Evolutionary conservation across 805 yeast genomes (phyloP), one percentile per base, ranked within the genome.

Genomic region (Kazachstania viticola): DNA sequence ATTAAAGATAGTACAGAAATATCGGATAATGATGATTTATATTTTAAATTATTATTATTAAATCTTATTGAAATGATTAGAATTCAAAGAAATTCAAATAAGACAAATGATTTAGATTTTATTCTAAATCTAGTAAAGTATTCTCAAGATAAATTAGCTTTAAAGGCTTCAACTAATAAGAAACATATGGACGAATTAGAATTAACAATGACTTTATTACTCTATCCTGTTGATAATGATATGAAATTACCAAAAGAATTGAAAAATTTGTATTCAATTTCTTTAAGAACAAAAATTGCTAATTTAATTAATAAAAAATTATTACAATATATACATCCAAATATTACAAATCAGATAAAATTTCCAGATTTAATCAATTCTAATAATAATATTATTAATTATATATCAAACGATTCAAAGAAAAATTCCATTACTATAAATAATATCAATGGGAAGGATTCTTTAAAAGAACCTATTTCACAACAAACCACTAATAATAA

Each of bases 11-110:
- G 64, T 62, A 19, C 7, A 8, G 22, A 19, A 42, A 59, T 59
- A 32, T n/a, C 8, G 7, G 14, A 61, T 14, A 93, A 93, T 2
- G 62, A 69, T 14, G 74, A 84, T 17, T 58, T 83, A 17, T 83
- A 83, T 53, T 84, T 83, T 59, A 71, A 77, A 46, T 58, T 85
- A 24, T 58, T 84, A 36, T 64, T 87, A 30, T 60, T 84, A 40
- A 79, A 78, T 45, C 61, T 87, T 41, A 75, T 84, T 23, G 95
- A 87, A 54, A 74, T 80, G 72, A 83, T 85, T 23, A 58, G 88
- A 24, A 49, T 49, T 27, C 59, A 63, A 30, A 42, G 32, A 15
- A 30, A 45, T 14, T 38, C 48, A 9, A 42, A 53, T 2, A 34
- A 45, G 17, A 51, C 37, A 21, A 53, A 51, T 28, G 73, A 71